These are phyloP conservation scores for Penicillium soppii DNA, from an alignment of 495 filamentous ascomycete species.

Conservation along the genomic window DNA sequence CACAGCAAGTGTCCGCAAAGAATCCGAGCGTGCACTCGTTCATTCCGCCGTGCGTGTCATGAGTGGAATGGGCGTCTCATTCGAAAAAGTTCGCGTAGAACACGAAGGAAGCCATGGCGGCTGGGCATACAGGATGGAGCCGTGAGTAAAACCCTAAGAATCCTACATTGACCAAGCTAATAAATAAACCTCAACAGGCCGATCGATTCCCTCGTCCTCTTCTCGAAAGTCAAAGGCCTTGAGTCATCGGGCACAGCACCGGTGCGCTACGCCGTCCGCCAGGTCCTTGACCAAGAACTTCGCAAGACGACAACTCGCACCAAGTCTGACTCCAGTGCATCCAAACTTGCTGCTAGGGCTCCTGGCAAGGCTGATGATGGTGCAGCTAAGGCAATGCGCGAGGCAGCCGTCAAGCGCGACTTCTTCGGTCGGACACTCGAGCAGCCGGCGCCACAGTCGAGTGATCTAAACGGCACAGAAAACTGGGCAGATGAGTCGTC, in stretches of 20 bases:
- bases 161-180: conserved; percentile 23
- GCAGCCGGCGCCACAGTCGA: conserved; percentile 35
- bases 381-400: conserved; percentile 20
- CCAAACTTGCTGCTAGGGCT: conserved; percentile 33
- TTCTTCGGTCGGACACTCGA: conserved; percentile 82
- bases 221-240: conserved; percentile 36
- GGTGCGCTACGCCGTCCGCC: conserved; percentile 82
- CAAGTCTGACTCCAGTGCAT: conserved; percentile 53
- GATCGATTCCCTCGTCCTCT: conserved; percentile 62
- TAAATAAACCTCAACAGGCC: conserved; percentile 42
- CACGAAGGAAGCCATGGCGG: conserved; percentile 53
- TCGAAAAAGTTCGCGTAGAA: conserved; percentile 81
- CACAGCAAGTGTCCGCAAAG: conserved; percentile 81
- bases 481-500: conserved; percentile 32
- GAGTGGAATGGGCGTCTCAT: conserved; percentile 71
- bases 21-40: conserved; percentile 78
- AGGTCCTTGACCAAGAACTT: conserved; percentile 88
- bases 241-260: conserved; percentile 52
- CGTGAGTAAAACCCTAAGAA: conserved; percentile 53
- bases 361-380: conserved; percentile 20
- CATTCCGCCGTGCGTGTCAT: conserved; percentile 76
- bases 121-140: conserved; percentile 95
- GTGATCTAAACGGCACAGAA: conserved; percentile 7
- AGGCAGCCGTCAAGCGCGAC: conserved; percentile 66
- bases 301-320: conserved; percentile 64